Evolutionary conservation across 441 rosid species (phyloP), one percentile per base, ranked within the genome.

Genomic region (Arabidopsis hybrid): DNA sequence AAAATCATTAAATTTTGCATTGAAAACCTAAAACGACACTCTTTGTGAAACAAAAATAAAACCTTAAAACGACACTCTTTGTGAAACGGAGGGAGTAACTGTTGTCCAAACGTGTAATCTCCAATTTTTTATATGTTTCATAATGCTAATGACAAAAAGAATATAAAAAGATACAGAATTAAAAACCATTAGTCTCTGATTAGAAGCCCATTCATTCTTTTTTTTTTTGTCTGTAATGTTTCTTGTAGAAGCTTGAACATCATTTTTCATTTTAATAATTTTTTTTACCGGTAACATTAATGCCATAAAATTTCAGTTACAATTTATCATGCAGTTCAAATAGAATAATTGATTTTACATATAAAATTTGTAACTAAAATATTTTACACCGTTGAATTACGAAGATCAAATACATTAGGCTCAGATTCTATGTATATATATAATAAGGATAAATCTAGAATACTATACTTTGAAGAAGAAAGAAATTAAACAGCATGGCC

Each of bases 401-500:
- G 31, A 63, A 63, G 43, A 47, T 32, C 6, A 1, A 14, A 18
- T 42, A 61, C 31, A 32, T 46, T 8, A 46, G 36, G 31, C 8
- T 63, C 45, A 35, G 35, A 50, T 35, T 11, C 69, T 49, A 17
- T 26, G 29, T 34, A 10, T 11, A 49, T 49, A 8, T 7, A 64
- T 47, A 42, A 17, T 26, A 34, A 6, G n/a, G 26, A 32, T 6
- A 32, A 31, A 8, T 1, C 14, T 34, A 34, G 11, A 34, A 35
- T 46, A 52, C 14, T 8, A 52, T 38, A 53, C 40, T 51, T 52
- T 53, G 29, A 40, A 42, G 51, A 40, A 10, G 31, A 67, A 53
- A 40, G 49, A 31, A n/a, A n/a, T n/a, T n/a, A 66, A 50, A 51
- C 72, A 55, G 10, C 62, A 55, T 67, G 40, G 72, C 43, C 18